A percentile compares a stretch with the other conserved stretches of the same genome.
Evolutionary conservation across 176 grass and related monocot genomes (phyloP).

Genomic region (Oryza glumipatula): DNA sequence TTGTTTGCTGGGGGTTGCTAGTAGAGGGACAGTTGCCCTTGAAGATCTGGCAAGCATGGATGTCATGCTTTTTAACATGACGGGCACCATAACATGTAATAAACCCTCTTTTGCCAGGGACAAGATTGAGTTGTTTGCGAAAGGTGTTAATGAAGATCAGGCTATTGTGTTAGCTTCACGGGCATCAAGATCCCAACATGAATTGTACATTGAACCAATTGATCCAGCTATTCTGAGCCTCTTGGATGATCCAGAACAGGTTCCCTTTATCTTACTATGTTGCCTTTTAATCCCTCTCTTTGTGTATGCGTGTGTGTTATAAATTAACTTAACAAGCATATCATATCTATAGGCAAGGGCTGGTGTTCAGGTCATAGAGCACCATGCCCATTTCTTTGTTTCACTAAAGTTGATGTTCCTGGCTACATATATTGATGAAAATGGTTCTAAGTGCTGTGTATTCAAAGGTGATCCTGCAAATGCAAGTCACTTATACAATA

Average conservation of each 20-base stretch:
- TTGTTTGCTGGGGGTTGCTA: constrained; percentile 53
- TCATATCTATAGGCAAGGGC: constrained; percentile 27
- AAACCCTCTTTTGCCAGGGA: constrained; percentile 38
- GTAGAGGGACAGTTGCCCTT: constrained; percentile 49
- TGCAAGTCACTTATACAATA: constrained; percentile 31
- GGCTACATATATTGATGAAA: constrained; percentile 41
- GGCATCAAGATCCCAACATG: constrained; percentile 45
- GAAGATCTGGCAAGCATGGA: constrained; percentile 55
- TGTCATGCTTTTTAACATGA: constrained; percentile 56
- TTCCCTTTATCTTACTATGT: constrained; percentile 33
- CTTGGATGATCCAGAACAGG: constrained; percentile 51
- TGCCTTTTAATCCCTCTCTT: neutral
- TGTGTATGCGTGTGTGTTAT: neutral
- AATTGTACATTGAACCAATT: constrained; percentile 48
- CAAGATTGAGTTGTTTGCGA: constrained; percentile 51
- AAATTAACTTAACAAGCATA: constrained; percentile 4
- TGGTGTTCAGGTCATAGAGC: constrained; percentile 46
- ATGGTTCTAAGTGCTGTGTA: constrained; percentile 42
- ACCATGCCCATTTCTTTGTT: constrained; percentile 48
- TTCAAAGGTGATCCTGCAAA: constrained; percentile 56
- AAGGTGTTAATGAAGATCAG: constrained; percentile 30
- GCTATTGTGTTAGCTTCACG: constrained; percentile 54
- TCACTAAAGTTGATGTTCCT: constrained; percentile 51
- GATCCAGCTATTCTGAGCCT: constrained; percentile 47
- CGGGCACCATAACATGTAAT: constrained; percentile 42